Percentiles rank a stretch among this genome's conserved stretches.
Conservation (phyloP, 2,329 filamentous ascomycete genomes). For the Cladosporium colombiae region DNA sequence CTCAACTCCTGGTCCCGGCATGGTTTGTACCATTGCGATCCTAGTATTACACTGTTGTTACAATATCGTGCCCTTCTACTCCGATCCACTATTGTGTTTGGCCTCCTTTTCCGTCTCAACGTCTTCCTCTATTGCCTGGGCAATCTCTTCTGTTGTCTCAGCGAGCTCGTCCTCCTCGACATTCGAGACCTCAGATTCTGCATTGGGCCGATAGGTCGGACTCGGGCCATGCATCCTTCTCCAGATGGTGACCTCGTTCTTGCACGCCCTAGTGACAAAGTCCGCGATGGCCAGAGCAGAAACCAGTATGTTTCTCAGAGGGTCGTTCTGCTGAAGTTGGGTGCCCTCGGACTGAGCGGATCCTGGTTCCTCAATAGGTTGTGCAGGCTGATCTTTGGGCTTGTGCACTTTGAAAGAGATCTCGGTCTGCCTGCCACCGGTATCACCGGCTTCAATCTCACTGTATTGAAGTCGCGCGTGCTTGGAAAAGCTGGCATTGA, state of each 20-base stretch:
- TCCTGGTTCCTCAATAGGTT: not conserved
- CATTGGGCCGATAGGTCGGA: not conserved
- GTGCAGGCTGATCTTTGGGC: too few species aligned
- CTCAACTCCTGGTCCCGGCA: not conserved
- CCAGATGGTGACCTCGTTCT: conserved; percentile 2
- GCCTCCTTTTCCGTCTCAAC: not conserved
- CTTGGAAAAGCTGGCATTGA: not conserved
- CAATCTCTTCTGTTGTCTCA: not conserved
- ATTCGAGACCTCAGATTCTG: not conserved
- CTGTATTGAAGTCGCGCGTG: conserved; percentile 12
- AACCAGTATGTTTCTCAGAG: not conserved
- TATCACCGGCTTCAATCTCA: conserved; percentile 24
- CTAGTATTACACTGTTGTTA: not conserved
- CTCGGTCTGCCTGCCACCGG: conserved; percentile 25
- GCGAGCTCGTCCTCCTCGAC: not conserved
- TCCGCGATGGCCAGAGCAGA: conserved; percentile 6
- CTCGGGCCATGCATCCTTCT: not conserved
- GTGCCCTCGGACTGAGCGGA: not conserved
- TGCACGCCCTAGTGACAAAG: not conserved
- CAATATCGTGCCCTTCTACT: not conserved
- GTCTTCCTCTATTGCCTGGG: not conserved
- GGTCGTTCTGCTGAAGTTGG: not conserved
- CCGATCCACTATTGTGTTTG: not conserved
- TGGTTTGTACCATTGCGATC: not conserved
- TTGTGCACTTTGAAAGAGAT: conserved; percentile 7